Evolutionary conservation across 345 rosid species (phyloP).

Genomic region (Toxicodendron radicans): DNA sequence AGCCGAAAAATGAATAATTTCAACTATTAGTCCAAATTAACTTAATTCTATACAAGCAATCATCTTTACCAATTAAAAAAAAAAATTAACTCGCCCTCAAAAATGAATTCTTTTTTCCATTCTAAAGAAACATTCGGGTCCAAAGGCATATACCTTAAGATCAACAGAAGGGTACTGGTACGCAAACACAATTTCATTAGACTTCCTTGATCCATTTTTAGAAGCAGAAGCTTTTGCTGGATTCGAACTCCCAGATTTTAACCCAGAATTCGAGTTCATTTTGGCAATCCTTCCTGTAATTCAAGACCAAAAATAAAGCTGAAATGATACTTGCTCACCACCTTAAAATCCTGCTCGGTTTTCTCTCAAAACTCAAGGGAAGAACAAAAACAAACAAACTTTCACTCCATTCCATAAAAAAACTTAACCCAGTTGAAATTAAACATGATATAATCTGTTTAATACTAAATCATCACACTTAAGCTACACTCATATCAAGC

Average conservation of each 20-base stretch:
- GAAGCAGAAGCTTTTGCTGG: constrained; percentile 43
- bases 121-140: not conserved
- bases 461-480: not conserved
- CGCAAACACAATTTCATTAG: constrained; percentile 34
- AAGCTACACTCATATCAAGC: not conserved
- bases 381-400: not conserved
- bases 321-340: not conserved
- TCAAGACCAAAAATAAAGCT: constrained; percentile 10
- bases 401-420: not conserved
- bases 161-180: constrained; percentile 53
- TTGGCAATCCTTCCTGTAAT: constrained; percentile 46
- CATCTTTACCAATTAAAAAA: not conserved
- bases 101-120: too few species aligned
- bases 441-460: not conserved
- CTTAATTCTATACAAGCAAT: not conserved
- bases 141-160: constrained; percentile 41
- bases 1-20: not conserved
- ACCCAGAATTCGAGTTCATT: constrained; percentile 21
- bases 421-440: not conserved
- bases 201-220: constrained; percentile 36
- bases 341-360: not conserved
- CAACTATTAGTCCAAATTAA: not conserved
- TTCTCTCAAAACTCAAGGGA: not conserved
- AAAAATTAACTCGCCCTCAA: too few species aligned
- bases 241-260: constrained; percentile 40